Percentiles rank a stretch among this genome's conserved stretches.
Conservation (phyloP, 2,329 filamentous ascomycete species). For the Sclerotiophoma versabilis region DNA sequence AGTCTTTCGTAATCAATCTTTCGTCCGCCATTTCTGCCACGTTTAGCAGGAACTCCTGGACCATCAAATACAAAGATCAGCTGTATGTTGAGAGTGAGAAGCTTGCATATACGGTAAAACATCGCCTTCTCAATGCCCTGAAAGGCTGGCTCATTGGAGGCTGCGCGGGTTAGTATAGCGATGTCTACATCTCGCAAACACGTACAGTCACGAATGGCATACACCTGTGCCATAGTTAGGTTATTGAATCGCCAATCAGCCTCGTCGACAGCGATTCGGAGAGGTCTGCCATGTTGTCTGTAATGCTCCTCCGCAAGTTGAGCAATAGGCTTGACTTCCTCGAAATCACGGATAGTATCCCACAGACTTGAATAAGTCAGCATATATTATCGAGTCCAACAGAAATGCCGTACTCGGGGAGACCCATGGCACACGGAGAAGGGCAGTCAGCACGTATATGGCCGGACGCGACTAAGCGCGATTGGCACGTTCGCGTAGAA, state of each 20-base stretch:
- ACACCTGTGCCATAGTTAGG: constrained; percentile 44
- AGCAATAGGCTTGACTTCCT: constrained; percentile 45
- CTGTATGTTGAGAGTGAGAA: constrained; percentile 59
- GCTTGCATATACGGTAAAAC: constrained; percentile 52
- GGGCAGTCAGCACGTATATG: not conserved
- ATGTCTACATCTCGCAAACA: not conserved
- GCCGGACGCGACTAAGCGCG: constrained; percentile 1
- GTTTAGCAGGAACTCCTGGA: constrained; percentile 52
- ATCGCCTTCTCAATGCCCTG: constrained; percentile 54
- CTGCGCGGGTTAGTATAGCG: constrained; percentile 21
- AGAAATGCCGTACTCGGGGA: constrained; percentile 22
- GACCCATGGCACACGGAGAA: constrained; percentile 25
- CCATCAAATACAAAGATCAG: constrained; percentile 65
- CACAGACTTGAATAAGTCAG: constrained; percentile 39
- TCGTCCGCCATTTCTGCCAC: constrained; percentile 36
- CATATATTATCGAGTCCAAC: not conserved
- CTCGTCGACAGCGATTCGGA: constrained; percentile 54
- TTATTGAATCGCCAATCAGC: constrained; percentile 56
- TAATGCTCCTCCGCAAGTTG: constrained; percentile 50
- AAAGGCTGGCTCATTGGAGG: constrained; percentile 39
- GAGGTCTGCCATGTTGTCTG: constrained; percentile 41
- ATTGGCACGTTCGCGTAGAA: not conserved
- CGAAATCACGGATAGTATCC: constrained; percentile 45
- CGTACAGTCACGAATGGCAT: constrained; percentile 46
- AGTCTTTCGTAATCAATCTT: constrained; percentile 45